Evolutionary conservation across 2,329 filamentous ascomycete species (phyloP), one percentile per base, ranked within the genome.

Genomic region (Colletotrichum chlorophyti): DNA sequence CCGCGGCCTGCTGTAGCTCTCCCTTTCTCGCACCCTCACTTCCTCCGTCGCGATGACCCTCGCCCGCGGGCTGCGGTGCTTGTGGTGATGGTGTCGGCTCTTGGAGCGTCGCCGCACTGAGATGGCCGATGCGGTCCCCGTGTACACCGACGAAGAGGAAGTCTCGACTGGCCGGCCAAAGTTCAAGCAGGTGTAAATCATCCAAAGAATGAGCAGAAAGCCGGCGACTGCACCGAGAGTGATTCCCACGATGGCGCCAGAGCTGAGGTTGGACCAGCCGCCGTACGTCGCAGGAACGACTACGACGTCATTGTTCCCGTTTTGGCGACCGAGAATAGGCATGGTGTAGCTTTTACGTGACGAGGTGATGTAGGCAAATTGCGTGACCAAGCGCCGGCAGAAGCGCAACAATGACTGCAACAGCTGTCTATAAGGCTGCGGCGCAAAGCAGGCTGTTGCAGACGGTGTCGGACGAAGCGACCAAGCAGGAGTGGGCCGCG

Each of bases 121-220:
- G 38, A 66, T 46, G 64, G 66, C 31, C 58, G 64, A 60, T 5
- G 58, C 52, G 46, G 65, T 64, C 31, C 64, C 60, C 27, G 67
- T 60, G 49, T 63, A 40, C n/a, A 60, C 52, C 5, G 57, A 50
- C 11, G 66, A 54, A 19, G 63, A 61, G 14, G 58, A 52, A 19
- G 47, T 32, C 17, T 54, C 52, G 51, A 68, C 68, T 32, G 71
- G 65, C 2, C 74, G 77, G 1, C 74, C 74, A 26, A 78, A 73
- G 58, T 79, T 78, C 26, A 83, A 69, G n/a, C 74, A 74, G 3
- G 77, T 74, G 67, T 82, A 83, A 54, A 85, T 63, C 11, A 85
- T 65, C 69, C 80, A 79, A 26, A 85, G 70, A 11, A 85, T 61
- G 29, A 86, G 72, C 27, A 85, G 68, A 68, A 86, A 82, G 49